A percentile compares a stretch with the other conserved stretches of the same genome.
Evolutionary conservation across 225 moss, liverwort and hornwort species (phyloP).

Genomic region (Antitrichia curtipendula): DNA sequence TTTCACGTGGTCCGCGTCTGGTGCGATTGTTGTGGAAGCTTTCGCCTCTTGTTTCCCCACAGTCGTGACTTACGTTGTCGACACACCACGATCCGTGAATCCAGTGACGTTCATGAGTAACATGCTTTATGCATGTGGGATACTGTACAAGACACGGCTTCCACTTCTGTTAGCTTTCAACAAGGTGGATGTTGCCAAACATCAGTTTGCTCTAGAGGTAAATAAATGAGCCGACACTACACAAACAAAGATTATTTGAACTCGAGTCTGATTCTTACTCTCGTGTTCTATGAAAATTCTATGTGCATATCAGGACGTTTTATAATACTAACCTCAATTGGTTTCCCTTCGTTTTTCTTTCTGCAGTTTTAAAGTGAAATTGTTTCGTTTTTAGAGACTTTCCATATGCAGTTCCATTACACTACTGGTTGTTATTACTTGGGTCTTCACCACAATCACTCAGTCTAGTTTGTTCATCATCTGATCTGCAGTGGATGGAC

Average conservation of each 20-base stretch:
- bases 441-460: background rate
- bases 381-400: background rate
- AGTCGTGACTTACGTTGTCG: conserved; percentile 77
- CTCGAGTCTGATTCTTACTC: background rate
- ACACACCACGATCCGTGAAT: conserved; percentile 79
- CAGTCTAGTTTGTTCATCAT: background rate
- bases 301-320: background rate
- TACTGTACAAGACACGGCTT: conserved; percentile 83
- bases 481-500: conserved; percentile 78
- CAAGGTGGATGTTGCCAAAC: conserved; percentile 77
- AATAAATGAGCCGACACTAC: background rate
- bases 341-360: too few species aligned
- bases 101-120: conserved; percentile 98
- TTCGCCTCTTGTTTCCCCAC: conserved; percentile 95
- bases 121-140: conserved; percentile 93
- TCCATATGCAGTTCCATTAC: background rate
- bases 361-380: background rate
- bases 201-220: conserved; percentile 83
- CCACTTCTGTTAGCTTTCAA: conserved; percentile 89
- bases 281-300: background rate
- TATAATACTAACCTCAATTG: too few species aligned
- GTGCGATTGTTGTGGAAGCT: conserved; percentile 77
- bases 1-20: conserved; percentile 96
- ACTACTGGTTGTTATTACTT: background rate
- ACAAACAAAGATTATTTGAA: background rate